Base-by-base conservation (phyloP, 176 grass and related monocot species). In the Sorghum bicolor region DNA sequence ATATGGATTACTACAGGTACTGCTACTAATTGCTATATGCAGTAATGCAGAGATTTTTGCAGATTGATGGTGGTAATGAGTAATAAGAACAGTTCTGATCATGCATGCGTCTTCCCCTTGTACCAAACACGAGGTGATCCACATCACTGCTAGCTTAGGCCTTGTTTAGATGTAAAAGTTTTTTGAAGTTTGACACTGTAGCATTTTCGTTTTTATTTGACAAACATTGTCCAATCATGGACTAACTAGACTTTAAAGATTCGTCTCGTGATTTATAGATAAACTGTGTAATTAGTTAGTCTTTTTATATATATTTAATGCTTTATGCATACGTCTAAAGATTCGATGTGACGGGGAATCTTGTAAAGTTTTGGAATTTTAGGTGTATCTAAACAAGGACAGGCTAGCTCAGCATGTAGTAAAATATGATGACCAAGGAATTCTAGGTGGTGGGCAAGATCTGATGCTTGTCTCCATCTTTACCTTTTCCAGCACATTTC, bases 381-480 rank as follows among this genome's bases (percentile, higher is more conserved):
- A n/a, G n/a, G n/a, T n/a, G n/a, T n/a, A n/a, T n/a, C n/a, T n/a
- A n/a, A n/a, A n/a, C n/a, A n/a, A n/a, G n/a, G n/a, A n/a, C n/a
- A n/a, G n/a, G 77, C 45, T 79, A 67, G 45, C 37, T 73, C 75
- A 58, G 29, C 58, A 78, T 61, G 57, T n/a, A 84, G 77, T 83
- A 50, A 73, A 58, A 73, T 15, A 22, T 31, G 26, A 9, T 60
- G 43, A 14, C 58, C 4, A 45, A 10, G 29, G 24, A 82, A 86
- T 78, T 72, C 44, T 64, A 44, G 41, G 73, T 70, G 72, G 67
- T 74, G 28, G 58, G 79, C 74, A 79, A 86, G 88, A 86, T 90
- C 67, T 83, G 68, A 90, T 83, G 74, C 24, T 75, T 86, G 84
- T 75, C 88, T 48, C 60, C 79, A 62, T 86, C 74, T 74, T 86